These are phyloP conservation scores for Persicaria tinctoria DNA, from an alignment of 148 eudicot species.

Conservation along the genomic window DNA sequence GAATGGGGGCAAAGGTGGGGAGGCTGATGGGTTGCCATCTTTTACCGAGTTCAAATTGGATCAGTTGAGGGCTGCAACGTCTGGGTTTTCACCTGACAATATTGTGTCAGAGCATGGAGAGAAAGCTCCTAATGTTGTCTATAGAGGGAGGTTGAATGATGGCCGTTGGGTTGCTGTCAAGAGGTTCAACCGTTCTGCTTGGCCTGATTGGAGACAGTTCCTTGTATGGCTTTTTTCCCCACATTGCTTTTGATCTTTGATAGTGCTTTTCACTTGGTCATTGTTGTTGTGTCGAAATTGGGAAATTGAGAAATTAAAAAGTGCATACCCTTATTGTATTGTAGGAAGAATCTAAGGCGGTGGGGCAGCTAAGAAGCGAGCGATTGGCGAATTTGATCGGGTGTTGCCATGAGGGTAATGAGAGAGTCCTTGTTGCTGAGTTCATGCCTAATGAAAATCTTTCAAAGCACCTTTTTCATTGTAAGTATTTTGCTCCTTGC, in stretches of 20 bases:
- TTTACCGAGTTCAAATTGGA: conserved; percentile 65
- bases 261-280: conserved; percentile 2
- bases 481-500: not conserved
- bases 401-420: conserved; percentile 74
- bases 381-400: conserved; percentile 72
- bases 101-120: conserved; percentile 89
- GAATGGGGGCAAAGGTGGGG: conserved; percentile 33
- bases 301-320: conserved; percentile 12
- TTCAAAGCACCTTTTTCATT: conserved; percentile 13
- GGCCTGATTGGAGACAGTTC: conserved; percentile 82
- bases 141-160: conserved; percentile 53
- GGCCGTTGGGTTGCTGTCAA: conserved; percentile 71
- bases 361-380: conserved; percentile 75
- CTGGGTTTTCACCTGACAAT: conserved; percentile 57
- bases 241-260: not conserved
- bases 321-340: conserved; percentile 10
- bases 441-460: conserved; percentile 16
- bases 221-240: conserved; percentile 28
- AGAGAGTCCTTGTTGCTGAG: conserved; percentile 28
- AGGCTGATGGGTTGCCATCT: conserved; percentile 37
- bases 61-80: conserved; percentile 53
- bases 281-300: conserved; percentile 2
- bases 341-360: conserved; percentile 74
- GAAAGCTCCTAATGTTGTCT: conserved; percentile 85
- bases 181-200: conserved; percentile 76